Evolutionary conservation across 768 basidiomycete species (phyloP).

Genomic region (Cystobasidium tubakii): DNA sequence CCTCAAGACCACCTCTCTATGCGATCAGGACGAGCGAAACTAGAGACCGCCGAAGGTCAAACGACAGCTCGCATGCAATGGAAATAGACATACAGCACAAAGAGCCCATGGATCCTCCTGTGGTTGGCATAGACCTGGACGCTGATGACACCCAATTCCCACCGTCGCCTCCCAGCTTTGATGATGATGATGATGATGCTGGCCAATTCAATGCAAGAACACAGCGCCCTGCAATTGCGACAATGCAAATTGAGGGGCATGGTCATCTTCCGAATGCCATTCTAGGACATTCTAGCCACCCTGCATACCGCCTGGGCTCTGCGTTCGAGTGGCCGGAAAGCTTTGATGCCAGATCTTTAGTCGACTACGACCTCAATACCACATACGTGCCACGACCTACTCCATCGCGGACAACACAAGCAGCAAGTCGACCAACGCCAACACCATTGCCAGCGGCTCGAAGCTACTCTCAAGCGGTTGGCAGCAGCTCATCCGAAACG

Average conservation of each 20-base stretch:
- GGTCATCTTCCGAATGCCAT: conserved; percentile 10
- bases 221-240: background rate
- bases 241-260: conserved; percentile 6
- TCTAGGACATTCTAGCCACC: conserved; percentile 13
- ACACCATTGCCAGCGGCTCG: background rate
- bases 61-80: background rate
- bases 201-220: background rate
- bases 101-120: background rate
- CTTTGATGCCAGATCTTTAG: conserved; percentile 2
- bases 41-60: background rate
- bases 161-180: background rate
- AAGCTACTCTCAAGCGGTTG: conserved; percentile 3
- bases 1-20: background rate
- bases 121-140: conserved; percentile 8
- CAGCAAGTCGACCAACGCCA: background rate
- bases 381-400: background rate
- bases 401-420: background rate
- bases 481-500: background rate
- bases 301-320: conserved; percentile 3
- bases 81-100: background rate
- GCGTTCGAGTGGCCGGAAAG: conserved; percentile 16
- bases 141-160: background rate
- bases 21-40: background rate
- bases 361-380: background rate
- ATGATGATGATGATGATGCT: background rate